Evolutionary conservation across 2,329 filamentous ascomycete species (phyloP).

Genomic region (Chalara sp.): DNA sequence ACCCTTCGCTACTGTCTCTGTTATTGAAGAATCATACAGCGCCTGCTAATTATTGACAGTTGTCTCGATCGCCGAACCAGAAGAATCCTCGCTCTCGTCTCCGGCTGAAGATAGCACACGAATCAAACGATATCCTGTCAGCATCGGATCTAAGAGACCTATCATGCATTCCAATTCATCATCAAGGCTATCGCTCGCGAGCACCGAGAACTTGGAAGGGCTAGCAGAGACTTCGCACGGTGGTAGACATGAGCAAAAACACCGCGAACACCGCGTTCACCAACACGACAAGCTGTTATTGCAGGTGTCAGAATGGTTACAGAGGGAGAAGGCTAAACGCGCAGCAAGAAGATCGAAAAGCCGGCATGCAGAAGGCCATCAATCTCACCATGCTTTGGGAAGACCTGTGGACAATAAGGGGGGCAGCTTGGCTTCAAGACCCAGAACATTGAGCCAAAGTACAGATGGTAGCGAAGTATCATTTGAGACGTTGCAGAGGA

Average conservation of each 20-base stretch:
- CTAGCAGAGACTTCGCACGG: neutral
- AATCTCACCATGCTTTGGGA: neutral
- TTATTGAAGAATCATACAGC: neutral
- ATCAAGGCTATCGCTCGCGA: slow-evolving; percentile 17
- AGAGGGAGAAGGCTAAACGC: slow-evolving; percentile 68
- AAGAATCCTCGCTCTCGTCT: slow-evolving; percentile 10
- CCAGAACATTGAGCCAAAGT: slow-evolving; percentile 48
- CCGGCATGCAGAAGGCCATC: slow-evolving; percentile 12
- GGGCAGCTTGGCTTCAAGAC: slow-evolving; percentile 10
- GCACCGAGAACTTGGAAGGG: slow-evolving; percentile 21
- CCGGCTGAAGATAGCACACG: slow-evolving; percentile 14
- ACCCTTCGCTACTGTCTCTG: neutral
- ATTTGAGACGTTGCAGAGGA: slow-evolving; percentile 73
- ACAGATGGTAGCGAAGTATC: slow-evolving; percentile 66
- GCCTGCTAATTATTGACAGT: slow-evolving; percentile 10
- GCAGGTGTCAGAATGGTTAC: slow-evolving; percentile 78
- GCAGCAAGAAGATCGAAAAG: slow-evolving; percentile 45
- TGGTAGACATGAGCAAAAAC: slow-evolving; percentile 8
- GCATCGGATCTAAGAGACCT: slow-evolving; percentile 16
- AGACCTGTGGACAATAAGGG: slow-evolving; percentile 3
- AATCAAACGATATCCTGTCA: slow-evolving; percentile 20
- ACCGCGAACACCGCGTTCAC: slow-evolving; percentile 22
- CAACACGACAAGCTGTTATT: slow-evolving; percentile 51
- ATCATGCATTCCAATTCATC: slow-evolving; percentile 13
- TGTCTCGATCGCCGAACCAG: slow-evolving; percentile 26